Base-by-base conservation (phyloP, 2,329 filamentous ascomycete genomes). In the Fusarium irregulare region DNA sequence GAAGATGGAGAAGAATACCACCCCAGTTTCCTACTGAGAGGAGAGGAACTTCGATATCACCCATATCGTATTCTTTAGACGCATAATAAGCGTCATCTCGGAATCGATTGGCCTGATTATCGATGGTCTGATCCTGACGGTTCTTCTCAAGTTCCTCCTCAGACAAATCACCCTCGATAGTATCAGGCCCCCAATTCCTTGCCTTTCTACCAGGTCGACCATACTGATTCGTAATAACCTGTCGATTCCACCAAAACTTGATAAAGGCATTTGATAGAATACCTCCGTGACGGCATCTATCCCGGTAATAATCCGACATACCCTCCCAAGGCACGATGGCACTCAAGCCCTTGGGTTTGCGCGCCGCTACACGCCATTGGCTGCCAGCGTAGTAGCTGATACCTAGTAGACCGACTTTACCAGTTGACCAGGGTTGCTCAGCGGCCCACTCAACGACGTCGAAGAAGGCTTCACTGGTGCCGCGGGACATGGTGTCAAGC, bases 1-100 rank as follows among this genome's bases (percentile, higher is more conserved):
- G 83, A 7, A 92, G 82, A 70, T 93, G 91, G 2, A 93, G 83
- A 6, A 90, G 77, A 49, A 92, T 92, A 2, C 90, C 90, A 13
- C 90, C 90, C 90, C 89, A 92, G 76, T 92, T 92, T 0, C 85
- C 91, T 0, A 92, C 90, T 0, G 84, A 88, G 0, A 92, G 83
- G 0, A 92, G 73, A 0, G 91, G 91, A 0, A 92, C 89, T 61
- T 90, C 82, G 42, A 93, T 91, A 64, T 92, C 88, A 18, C 81
- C 84, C 76, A 91, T 81, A 48, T 87, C 81, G 70, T 90, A 92
- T 51, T 92, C 89, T 72, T 88, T 91, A 45, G 84, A 87, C 1
- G 88, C 84, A 63, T 91, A 91, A 77, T 91, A 91, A 1, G 80
- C 75, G 0, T 92, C 84, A 63, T 92, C 89, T 0, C 88, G 85